Conservation (phyloP, 768 basidiomycete genomes). For the Lactarius sanguifluus region DNA sequence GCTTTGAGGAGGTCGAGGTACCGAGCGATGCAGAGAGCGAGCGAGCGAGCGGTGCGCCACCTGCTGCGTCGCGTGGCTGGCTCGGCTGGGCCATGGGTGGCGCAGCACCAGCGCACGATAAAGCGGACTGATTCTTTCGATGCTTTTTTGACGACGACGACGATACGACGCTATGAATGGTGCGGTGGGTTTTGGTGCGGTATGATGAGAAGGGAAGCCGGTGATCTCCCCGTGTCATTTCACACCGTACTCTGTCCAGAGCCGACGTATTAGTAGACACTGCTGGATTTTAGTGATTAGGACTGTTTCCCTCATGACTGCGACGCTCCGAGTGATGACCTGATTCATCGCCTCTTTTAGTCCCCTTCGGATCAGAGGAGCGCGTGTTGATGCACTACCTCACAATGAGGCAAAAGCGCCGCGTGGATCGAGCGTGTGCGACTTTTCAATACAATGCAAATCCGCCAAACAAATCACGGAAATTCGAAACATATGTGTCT, state of each 20-base stretch:
- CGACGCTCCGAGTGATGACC: background rate
- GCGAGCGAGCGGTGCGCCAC: background rate
- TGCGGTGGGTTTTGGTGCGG: background rate
- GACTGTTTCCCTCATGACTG: background rate
- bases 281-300: background rate
- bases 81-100: slow-evolving; percentile 24
- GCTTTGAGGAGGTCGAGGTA: slow-evolving; percentile 71
- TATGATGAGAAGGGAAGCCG: background rate
- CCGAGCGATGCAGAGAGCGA: slow-evolving; percentile 70
- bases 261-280: background rate
- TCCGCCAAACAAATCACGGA: slow-evolving; percentile 15
- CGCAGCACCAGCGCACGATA: slow-evolving; percentile 7
- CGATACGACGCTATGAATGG: background rate
- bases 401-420: background rate
- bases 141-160: background rate
- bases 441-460: slow-evolving; percentile 13
- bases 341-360: no score
- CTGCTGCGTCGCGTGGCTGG: slow-evolving; percentile 21
- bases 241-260: background rate
- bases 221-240: background rate
- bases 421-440: background rate
- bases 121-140: slow-evolving; percentile 12
- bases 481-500: slow-evolving; percentile 1
- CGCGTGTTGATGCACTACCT: background rate
- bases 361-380: no score